phyloP scores from a whole-genome alignment of 352 stramenopile genomes.

The Globisporangium recalcitrans region DNA sequence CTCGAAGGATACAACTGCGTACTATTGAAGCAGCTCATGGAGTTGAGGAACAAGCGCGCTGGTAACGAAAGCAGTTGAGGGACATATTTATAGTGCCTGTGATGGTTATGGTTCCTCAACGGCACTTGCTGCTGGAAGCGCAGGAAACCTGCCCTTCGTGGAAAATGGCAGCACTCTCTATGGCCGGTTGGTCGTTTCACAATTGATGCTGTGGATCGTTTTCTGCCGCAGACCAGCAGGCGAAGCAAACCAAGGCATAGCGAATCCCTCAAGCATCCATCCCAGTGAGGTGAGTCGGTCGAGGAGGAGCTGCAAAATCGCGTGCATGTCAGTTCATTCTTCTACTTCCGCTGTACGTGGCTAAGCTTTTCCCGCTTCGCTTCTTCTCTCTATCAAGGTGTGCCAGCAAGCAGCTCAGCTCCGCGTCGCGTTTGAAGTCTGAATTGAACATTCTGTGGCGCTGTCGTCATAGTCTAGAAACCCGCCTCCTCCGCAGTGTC shows the following conservation, averaged over 20 bases:
- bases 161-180: constrained; percentile 16
- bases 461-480: constrained; percentile 12
- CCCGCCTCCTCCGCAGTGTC: constrained; percentile 9
- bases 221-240: constrained; percentile 9
- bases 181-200: constrained; percentile 17
- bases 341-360: constrained; percentile 19
- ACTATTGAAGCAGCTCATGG: neutral
- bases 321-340: constrained; percentile 15
- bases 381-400: constrained; percentile 1
- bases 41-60: neutral
- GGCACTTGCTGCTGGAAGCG: neutral
- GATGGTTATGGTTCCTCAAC: constrained; percentile 24
- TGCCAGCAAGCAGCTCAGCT: neutral
- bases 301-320: constrained; percentile 6
- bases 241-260: neutral
- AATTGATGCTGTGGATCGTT: constrained; percentile 2
- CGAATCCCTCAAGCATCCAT: neutral
- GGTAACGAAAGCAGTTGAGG: constrained; percentile 10
- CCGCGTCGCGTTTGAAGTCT: constrained; percentile 7
- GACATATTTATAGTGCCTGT: constrained; percentile 14
- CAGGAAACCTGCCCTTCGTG: constrained; percentile 10
- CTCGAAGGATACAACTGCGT: constrained; percentile 1
- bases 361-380: constrained; percentile 19
- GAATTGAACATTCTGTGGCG: constrained; percentile 14
- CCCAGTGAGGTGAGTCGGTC: constrained; percentile 1